A percentile compares a stretch with the other conserved stretches of the same genome.
These are phyloP conservation scores for Trichophyton simii DNA, from an alignment of 2,329 filamentous ascomycete genomes.

Conservation along the genomic window DNA sequence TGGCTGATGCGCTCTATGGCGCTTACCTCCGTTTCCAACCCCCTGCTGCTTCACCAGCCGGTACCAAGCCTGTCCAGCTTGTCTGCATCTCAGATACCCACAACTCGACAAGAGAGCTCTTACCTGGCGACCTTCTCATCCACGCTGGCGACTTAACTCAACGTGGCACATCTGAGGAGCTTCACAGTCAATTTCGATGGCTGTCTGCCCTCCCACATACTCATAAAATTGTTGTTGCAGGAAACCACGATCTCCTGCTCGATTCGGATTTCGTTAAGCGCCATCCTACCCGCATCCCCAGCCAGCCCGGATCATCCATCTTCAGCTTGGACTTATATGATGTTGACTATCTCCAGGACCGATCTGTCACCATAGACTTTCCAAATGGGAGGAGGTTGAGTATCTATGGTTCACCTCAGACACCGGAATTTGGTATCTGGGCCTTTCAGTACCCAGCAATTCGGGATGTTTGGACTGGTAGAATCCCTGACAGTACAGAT, in stretches of 20 bases:
- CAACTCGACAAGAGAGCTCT: slow-evolving; percentile 26
- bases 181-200: slow-evolving; percentile 32
- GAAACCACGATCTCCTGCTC: slow-evolving; percentile 34
- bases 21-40: neutral
- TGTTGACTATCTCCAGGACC: slow-evolving; percentile 13
- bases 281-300: slow-evolving; percentile 7
- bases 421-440: slow-evolving; percentile 14
- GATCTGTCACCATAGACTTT: slow-evolving; percentile 6
- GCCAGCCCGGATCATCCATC: neutral
- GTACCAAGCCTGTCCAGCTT: slow-evolving; percentile 1
- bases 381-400: slow-evolving; percentile 7
- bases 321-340: slow-evolving; percentile 13
- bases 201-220: slow-evolving; percentile 28
- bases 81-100: slow-evolving; percentile 35
- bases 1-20: slow-evolving; percentile 5
- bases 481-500: slow-evolving; percentile 14
- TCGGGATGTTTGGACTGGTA: slow-evolving; percentile 14
- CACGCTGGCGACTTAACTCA: slow-evolving; percentile 40
- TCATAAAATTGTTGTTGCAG: slow-evolving; percentile 36
- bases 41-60: neutral
- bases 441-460: slow-evolving; percentile 16
- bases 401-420: slow-evolving; percentile 16
- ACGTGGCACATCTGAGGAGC: slow-evolving; percentile 30
- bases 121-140: slow-evolving; percentile 35
- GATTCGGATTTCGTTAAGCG: slow-evolving; percentile 12